Evolutionary conservation across 306 rosid genomes (phyloP).

Genomic region (Neltuma alba): DNA sequence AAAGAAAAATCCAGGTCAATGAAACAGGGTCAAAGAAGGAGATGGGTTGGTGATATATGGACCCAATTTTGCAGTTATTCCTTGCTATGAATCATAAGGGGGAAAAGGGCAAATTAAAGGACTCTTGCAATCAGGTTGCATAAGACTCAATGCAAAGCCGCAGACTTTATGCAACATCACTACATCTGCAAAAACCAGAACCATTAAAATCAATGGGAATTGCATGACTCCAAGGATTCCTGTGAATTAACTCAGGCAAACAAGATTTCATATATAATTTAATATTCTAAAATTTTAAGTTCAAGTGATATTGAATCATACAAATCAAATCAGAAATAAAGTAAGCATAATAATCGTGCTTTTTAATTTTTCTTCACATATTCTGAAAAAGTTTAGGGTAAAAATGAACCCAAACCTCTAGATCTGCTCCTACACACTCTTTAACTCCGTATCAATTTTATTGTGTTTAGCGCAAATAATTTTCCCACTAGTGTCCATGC

Average conservation of each 20-base stretch:
- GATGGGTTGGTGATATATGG: neutral
- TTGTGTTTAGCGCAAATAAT: slow-evolving; percentile 98
- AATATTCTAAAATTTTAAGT: neutral
- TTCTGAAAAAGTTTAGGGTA: slow-evolving; percentile 19
- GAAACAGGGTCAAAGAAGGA: slow-evolving; percentile 14
- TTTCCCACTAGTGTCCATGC: slow-evolving; percentile 98
- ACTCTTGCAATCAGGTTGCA: slow-evolving; percentile 11
- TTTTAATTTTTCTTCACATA: slow-evolving; percentile 20
- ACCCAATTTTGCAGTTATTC: slow-evolving; percentile 15
- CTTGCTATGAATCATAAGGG: neutral
- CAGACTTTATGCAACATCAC: neutral
- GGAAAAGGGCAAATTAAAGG: neutral
- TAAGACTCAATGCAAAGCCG: neutral
- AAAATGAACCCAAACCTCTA: slow-evolving; percentile 65
- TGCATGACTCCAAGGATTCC: neutral
- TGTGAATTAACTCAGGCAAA: neutral
- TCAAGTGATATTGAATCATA: neutral
- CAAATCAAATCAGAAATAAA: neutral
- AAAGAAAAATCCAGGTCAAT: neutral
- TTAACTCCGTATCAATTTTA: slow-evolving; percentile 95
- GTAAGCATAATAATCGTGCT: neutral
- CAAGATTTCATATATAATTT: slow-evolving; percentile 6
- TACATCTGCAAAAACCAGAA: neutral
- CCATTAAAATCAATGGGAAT: slow-evolving; percentile 18
- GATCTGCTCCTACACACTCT: slow-evolving; percentile 91